Evolutionary conservation across 2,329 filamentous ascomycete species (phyloP), one percentile per base, ranked within the genome.

Genomic region (Fusarium compactum): DNA sequence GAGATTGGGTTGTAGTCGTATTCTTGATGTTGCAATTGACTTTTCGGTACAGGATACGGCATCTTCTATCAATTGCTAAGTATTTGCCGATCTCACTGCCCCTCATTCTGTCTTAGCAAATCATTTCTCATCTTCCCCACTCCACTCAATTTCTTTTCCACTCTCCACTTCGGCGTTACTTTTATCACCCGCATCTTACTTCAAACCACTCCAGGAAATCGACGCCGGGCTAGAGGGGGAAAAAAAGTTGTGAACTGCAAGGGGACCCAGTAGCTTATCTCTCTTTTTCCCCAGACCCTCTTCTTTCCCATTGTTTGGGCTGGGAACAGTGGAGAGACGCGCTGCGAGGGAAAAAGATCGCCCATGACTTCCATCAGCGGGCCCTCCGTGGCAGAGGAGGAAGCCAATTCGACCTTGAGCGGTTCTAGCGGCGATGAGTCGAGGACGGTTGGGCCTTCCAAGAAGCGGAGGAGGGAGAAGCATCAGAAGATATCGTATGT

Each of bases 401-500:
- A 81, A 56, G 72, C 74, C 65, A 80, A 78, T 67, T 80, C 80
- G 63, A 76, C 62, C 7, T 70, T 79, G 47, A 80, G 78, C 59
- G 77, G 71, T 48, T 81, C 80, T 41, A 81, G 80, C 64, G 78
- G 67, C 61, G 80, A 81, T 30, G 81, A 82, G 27, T 76, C 76
- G 6, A 64, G 67, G 15, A 54, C 54, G n/a, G 41, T 70, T 24
- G 70, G 64, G 2, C 70, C 71, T 41, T 76, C 76, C 55, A 80
- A 78, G 71, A 83, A 82, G 70, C 76, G 81, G 46, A 82, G 81
- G 74, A 78, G 79, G 66, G 74, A 79, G 68, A 80, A 79, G 63
- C 78, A 82, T 64, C 79, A 81, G 59, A 83, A 82, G 78, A 82
- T 81, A 58, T 83, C 81, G 81, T 83, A 76, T 68, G 81, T 57